phyloP scores from a whole-genome alignment of 768 basidiomycete genomes.

The Mrakia hoshinonis region DNA sequence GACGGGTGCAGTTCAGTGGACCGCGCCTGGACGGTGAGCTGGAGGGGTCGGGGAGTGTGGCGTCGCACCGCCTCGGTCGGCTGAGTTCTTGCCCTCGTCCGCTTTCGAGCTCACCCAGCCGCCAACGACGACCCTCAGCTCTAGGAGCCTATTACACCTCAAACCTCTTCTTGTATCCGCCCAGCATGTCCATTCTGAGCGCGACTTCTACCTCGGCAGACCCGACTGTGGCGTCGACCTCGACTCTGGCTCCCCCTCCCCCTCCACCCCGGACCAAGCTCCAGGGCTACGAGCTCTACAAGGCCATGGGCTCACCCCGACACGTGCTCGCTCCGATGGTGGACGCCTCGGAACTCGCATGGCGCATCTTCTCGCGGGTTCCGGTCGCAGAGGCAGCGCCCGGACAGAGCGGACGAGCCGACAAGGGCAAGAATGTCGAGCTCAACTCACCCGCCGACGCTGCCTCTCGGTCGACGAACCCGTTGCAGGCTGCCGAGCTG shows the following conservation, averaged over 20 bases:
- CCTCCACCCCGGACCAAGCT: slow-evolving; percentile 33
- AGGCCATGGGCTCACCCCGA: slow-evolving; percentile 70
- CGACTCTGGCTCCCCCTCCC: background rate
- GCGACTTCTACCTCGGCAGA: too few relatives aligned
- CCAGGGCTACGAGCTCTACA: slow-evolving; percentile 74
- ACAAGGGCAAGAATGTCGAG: slow-evolving; percentile 10
- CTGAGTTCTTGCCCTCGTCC: too few relatives aligned
- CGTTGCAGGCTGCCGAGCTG: slow-evolving; percentile 47
- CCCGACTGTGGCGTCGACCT: background rate
- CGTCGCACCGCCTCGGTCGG: too few relatives aligned
- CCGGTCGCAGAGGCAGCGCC: slow-evolving; percentile 18
- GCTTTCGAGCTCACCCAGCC: too few relatives aligned
- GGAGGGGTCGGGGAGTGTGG: too few relatives aligned
- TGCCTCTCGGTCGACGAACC: slow-evolving; percentile 15
- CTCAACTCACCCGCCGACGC: slow-evolving; percentile 16
- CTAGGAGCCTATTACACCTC: too few relatives aligned
- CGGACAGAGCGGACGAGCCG: slow-evolving; percentile 8
- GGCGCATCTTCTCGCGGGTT: slow-evolving; percentile 27
- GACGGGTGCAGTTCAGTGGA: too few relatives aligned
- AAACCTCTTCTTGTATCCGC: too few relatives aligned
- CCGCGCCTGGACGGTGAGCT: too few relatives aligned
- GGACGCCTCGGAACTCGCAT: slow-evolving; percentile 45
- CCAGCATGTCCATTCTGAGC: too few relatives aligned
- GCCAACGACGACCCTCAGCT: too few relatives aligned
- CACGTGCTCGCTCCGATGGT: slow-evolving; percentile 97